phyloP scores from a whole-genome alignment of 345 rosid genomes.

The Linum tenue region DNA sequence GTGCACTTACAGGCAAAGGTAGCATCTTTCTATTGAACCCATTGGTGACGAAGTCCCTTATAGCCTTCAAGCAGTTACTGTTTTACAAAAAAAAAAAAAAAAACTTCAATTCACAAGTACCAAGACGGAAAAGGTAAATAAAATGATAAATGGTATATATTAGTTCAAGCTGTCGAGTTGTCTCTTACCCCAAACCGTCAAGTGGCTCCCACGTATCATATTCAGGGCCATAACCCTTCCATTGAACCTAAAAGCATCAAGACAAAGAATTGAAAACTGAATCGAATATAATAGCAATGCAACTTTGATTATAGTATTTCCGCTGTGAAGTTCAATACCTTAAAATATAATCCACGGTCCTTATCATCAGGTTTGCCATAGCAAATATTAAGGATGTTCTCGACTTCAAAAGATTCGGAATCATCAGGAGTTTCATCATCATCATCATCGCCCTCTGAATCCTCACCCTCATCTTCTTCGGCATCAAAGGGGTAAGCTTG shows the following conservation, averaged over 20 bases:
- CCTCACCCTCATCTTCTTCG: constrained; percentile 19
- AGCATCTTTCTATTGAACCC: constrained; percentile 40
- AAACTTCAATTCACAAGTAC: not conserved
- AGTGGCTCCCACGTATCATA: constrained; percentile 66
- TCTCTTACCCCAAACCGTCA: constrained; percentile 41
- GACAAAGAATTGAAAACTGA: not conserved
- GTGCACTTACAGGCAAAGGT: constrained; percentile 53
- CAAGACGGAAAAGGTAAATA: not conserved
- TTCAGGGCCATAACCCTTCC: constrained; percentile 49
- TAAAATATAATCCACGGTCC: constrained; percentile 32
- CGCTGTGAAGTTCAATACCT: constrained; percentile 28
- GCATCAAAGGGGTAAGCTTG: constrained; percentile 13
- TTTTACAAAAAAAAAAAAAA: not conserved
- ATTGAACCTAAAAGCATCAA: constrained; percentile 38
- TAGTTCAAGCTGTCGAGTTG: not conserved
- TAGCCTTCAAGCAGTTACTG: constrained; percentile 36
- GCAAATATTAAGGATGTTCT: constrained; percentile 32
- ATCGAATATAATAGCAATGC: not conserved
- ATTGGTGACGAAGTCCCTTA: constrained; percentile 38
- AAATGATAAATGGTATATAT: not conserved
- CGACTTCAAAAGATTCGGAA: constrained; percentile 47
- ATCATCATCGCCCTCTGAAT: constrained; percentile 13
- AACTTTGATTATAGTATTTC: not conserved
- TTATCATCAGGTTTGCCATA: constrained; percentile 43
- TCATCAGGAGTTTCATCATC: constrained; percentile 18